Evolutionary conservation across 1,139 yeast genomes (phyloP).

Genomic region (Petasospora fabianii): DNA sequence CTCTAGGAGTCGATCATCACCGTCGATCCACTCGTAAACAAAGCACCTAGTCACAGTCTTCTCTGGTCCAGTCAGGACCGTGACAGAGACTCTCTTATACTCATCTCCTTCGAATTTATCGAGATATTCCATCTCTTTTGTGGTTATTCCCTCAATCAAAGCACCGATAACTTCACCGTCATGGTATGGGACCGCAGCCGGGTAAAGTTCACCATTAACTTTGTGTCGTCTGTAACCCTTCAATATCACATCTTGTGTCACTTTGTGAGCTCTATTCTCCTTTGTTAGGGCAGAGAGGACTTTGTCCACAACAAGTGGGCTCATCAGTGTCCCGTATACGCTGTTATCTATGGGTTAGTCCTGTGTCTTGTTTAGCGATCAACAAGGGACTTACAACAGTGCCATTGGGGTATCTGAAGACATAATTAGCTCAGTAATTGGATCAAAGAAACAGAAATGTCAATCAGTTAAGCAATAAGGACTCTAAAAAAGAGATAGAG

Average conservation of each 20-base stretch:
- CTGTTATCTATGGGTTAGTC: not conserved
- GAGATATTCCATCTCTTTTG: conserved; percentile 16
- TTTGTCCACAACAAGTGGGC: conserved; percentile 14
- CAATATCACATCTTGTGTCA: conserved; percentile 7
- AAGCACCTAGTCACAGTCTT: too few relatives aligned
- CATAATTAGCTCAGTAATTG: too few relatives aligned
- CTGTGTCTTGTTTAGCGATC: too few relatives aligned
- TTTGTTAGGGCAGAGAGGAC: conserved; percentile 12
- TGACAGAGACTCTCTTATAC: conserved; percentile 12
- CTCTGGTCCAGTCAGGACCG: too few relatives aligned
- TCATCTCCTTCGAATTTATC: conserved; percentile 26
- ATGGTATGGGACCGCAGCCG: conserved; percentile 15
- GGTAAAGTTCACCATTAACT: conserved; percentile 20
- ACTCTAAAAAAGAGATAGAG: too few relatives aligned
- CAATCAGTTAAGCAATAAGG: too few relatives aligned
- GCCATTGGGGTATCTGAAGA: too few relatives aligned
- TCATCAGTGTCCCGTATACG: conserved; percentile 19
- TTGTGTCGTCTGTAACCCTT: conserved; percentile 12
- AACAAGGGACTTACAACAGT: not conserved
- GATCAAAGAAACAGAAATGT: too few relatives aligned
- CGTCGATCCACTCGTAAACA: conserved; percentile 12
- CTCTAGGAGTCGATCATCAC: conserved; percentile 1
- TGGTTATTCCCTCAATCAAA: conserved; percentile 17
- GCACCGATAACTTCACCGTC: conserved; percentile 15
- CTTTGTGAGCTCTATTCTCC: not conserved